phyloP scores from a whole-genome alignment of 768 basidiomycete genomes.

The Kwoniella dejecticola region DNA sequence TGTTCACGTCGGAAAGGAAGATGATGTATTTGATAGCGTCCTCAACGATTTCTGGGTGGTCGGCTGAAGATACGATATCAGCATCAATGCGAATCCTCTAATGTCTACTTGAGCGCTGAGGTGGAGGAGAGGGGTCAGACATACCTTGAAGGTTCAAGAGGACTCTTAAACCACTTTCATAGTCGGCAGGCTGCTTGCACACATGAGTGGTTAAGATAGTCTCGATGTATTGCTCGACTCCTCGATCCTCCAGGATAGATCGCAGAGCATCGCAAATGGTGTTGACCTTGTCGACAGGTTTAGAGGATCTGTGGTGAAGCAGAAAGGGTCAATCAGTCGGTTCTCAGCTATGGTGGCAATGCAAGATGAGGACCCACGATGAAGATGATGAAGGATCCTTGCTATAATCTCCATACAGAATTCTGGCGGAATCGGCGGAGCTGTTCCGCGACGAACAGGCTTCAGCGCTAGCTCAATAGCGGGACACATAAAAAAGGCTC shows the following conservation, averaged over 20 bases:
- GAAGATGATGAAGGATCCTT: conserved; percentile 9
- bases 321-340: too few species aligned
- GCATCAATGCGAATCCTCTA: too few species aligned
- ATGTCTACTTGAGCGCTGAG: too few species aligned
- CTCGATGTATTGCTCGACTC: conserved; percentile 80
- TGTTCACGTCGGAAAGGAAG: conserved; percentile 90
- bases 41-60: conserved; percentile 76
- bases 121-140: conserved; percentile 15
- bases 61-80: conserved; percentile 29
- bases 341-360: neutral
- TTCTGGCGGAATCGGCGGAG: conserved; percentile 14
- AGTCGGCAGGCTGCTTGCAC: conserved; percentile 85
- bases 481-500: conserved; percentile 21
- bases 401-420: conserved; percentile 15
- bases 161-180: conserved; percentile 77
- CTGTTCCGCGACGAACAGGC: neutral
- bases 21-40: conserved; percentile 98
- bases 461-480: neutral
- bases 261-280: conserved; percentile 77
- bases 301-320: neutral
- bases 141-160: conserved; percentile 77
- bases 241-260: conserved; percentile 66
- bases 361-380: conserved; percentile 5
- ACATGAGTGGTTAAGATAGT: conserved; percentile 89
- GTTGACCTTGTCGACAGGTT: conserved; percentile 59